Base-by-base conservation (phyloP, 441 rosid genomes). In the Syzygium syzygioides region DNA sequence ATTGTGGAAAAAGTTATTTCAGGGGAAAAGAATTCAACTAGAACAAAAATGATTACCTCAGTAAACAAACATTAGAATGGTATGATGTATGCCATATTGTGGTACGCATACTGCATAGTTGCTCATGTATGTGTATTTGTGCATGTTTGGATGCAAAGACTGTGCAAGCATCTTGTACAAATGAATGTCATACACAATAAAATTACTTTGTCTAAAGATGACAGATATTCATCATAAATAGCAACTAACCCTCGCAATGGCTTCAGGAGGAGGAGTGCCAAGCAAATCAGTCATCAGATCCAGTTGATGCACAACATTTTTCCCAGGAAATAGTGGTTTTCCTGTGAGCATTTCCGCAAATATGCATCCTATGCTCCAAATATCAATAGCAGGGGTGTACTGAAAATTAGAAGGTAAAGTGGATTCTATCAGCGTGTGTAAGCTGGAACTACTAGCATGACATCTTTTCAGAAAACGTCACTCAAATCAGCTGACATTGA, bases 361-460 rank as follows among this genome's bases (percentile, higher is more conserved):
- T 86, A 89, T 89, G 85, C 90, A 89, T 41, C 90, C 87, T 45
- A 86, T 86, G 55, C 90, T 89, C 90, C 90, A 89, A 71, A 86
- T 89, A 86, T 89, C 90, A 48, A 89, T 85, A 2, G 88, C 90
- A 55, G 87, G 90, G n/a, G 90, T 89, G 88, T 89, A 89, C 90
- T 89, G 90, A 34, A 71, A 71, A 20, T 37, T 45, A 14, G 25
- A 41, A 76, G 52, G 45, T 37, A 37, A 76, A 76, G 83, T 37
- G n/a, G 83, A 76, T 76, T 37, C 83, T 76, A 23, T 76, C 52
- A 76, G n/a, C 52, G 41, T 37, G 50, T 76, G 18, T 20, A 37
- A 76, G 83, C 83, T 5, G 1, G 48, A 19, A 71, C 50, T 71
- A 37, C 50, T 71, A 37, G 80, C 50, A 37, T 37, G 80, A 34